Base-by-base conservation (phyloP, 1,284 basidiomycete genomes). In the Chalciporus piperatoides region DNA sequence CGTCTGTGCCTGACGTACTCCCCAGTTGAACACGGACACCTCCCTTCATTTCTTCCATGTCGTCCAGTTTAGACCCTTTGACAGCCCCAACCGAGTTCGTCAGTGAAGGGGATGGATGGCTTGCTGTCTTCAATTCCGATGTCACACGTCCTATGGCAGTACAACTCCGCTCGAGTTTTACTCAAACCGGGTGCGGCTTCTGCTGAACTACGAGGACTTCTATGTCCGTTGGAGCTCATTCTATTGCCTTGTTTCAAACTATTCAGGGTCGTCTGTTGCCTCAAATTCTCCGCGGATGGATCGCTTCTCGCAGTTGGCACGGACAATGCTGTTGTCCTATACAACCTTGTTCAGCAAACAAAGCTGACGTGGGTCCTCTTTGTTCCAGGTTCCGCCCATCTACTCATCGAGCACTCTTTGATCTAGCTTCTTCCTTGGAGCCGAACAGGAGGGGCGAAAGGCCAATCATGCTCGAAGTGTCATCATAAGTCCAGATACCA, bases 111-210 rank as follows among this genome's bases (percentile, higher is more conserved):
- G 44, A 55, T 9, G 67, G 69, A 2, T 69, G 69, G 67, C 50
- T 70, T 1, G 68, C 64, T 35, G 64, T 71, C 28, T 69, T 69
- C 53, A 69, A 71, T 53, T 58, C 68, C 39, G 56, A 59, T 28
- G 67, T 59, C 14, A 64, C 48, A 6, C 65, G 67, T 50, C 70
- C 69, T 53, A 68, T 71, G 70, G 67, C 71, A 46, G 60, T 70
- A 38, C 66, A 66, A 44, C 58, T 64, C 44, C 46, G 41, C 24
- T 46, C 49, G n/a, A 49, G 46, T 40, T 59, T 60, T 55, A 25
- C 53, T 46, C 69, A 68, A 44, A 48, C 59, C 7, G 59, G 58
- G 70, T 71, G 27, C 33, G 68, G 58, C n/a, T 46, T 9, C 39
- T 42, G 15, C 47, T 37, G 14, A 32, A 38, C 47, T 15, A 21